Evolutionary conservation across 805 yeast genomes (phyloP).

Genomic region (Metschnikowia rubicola): DNA sequence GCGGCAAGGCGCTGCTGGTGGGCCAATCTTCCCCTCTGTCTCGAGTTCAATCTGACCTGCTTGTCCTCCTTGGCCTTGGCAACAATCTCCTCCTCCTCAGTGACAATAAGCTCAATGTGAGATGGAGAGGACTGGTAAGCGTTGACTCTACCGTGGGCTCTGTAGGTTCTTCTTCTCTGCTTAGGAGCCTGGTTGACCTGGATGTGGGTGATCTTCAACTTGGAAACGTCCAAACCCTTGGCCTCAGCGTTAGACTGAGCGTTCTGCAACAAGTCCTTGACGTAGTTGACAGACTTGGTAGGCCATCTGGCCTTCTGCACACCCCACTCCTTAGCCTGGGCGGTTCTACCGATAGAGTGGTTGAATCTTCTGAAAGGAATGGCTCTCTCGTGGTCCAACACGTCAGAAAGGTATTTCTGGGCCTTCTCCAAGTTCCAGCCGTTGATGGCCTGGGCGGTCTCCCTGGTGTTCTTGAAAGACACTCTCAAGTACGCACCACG

Average conservation of each 20-base stretch:
- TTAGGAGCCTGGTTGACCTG: conserved; percentile 99
- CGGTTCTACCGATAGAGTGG: conserved; percentile 97
- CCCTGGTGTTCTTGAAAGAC: conserved; percentile 99
- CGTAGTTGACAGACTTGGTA: conserved; percentile 93
- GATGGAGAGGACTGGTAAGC: conserved; percentile 99
- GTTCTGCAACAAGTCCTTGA: conserved; percentile 91
- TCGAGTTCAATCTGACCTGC: conserved; percentile 71
- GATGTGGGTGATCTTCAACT: conserved; percentile 93
- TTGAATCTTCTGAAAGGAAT: conserved; percentile 98
- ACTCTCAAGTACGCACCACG: conserved; percentile 99
- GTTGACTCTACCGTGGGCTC: conserved; percentile 99
- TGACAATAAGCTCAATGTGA: conserved; percentile 95
- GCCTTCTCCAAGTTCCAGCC: conserved; percentile 98
- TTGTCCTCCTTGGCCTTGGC: conserved; percentile 80
- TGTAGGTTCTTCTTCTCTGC: conserved; percentile 99
- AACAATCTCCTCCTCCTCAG: conserved; percentile 93
- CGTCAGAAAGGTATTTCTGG: conserved; percentile 92
- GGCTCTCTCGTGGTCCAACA: conserved; percentile 97
- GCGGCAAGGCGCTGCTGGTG: conserved; percentile 82
- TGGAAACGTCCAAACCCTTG: conserved; percentile 95
- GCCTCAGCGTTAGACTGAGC: conserved; percentile 97
- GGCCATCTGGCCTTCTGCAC: conserved; percentile 99
- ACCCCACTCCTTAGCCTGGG: conserved; percentile 99
- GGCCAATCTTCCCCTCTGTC: conserved; percentile 91
- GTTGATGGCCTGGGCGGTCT: conserved; percentile 96